These are phyloP conservation scores for Phanerodontia chrysosporium DNA, from an alignment of 768 basidiomycete species.

Conservation along the genomic window DNA sequence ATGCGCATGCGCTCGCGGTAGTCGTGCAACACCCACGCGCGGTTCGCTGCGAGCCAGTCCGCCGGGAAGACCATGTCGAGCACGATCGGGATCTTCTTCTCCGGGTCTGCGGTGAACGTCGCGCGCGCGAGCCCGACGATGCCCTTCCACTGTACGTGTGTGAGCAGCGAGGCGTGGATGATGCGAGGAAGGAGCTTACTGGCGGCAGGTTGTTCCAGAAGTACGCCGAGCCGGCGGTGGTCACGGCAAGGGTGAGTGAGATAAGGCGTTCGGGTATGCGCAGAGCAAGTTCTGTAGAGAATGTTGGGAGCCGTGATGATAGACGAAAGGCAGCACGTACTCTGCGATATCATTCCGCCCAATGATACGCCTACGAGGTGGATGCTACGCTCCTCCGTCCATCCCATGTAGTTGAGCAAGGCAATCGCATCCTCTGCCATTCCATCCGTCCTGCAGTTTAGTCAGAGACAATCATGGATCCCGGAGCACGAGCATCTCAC, in stretches of 20 bases:
- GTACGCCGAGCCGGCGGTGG: slow-evolving; percentile 61
- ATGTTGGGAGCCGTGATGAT: not conserved
- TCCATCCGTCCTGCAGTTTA: slow-evolving; percentile 48
- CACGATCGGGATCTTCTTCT: slow-evolving; percentile 44
- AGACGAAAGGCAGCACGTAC: slow-evolving; percentile 28
- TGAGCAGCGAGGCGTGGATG: not conserved
- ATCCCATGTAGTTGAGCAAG: slow-evolving; percentile 66
- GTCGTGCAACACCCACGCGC: slow-evolving; percentile 38
- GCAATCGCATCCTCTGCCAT: slow-evolving; percentile 76
- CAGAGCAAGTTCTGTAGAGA: slow-evolving; percentile 54
- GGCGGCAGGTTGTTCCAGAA: slow-evolving; percentile 60
- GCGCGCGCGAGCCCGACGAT: slow-evolving; percentile 4
- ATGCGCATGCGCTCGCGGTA: slow-evolving; percentile 42
- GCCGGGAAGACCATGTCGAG: slow-evolving; percentile 57
- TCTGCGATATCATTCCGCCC: slow-evolving; percentile 84
- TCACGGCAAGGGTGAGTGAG: slow-evolving; percentile 65
- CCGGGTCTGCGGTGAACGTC: slow-evolving; percentile 32
- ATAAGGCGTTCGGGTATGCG: slow-evolving; percentile 63
- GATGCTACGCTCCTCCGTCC: slow-evolving; percentile 57
- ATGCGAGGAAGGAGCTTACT: slow-evolving; percentile 34
- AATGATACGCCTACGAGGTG: slow-evolving; percentile 74
- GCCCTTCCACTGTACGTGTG: slow-evolving; percentile 17
- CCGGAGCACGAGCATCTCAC: slow-evolving; percentile 35
- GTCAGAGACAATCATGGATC: not conserved
- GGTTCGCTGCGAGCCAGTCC: slow-evolving; percentile 64